These are phyloP conservation scores for Blastomyces silverae DNA, from an alignment of 2,329 filamentous ascomycete genomes.

Conservation along the genomic window DNA sequence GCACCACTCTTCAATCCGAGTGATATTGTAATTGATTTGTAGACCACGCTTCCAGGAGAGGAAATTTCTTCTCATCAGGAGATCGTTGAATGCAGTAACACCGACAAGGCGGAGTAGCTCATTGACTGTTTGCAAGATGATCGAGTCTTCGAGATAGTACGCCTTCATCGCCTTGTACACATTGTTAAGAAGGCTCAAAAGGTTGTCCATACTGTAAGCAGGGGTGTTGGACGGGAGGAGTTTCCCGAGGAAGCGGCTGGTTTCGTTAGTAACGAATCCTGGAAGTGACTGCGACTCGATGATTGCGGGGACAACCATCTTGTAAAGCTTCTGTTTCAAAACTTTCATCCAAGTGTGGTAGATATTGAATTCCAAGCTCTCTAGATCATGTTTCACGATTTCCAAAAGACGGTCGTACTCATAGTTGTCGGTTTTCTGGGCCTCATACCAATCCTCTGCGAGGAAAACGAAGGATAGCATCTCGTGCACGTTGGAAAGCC, in stretches of 20 bases:
- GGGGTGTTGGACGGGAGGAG: slow-evolving; percentile 81
- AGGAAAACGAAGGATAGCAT: slow-evolving; percentile 99
- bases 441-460: slow-evolving; percentile 98
- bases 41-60: slow-evolving; percentile 98
- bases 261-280: slow-evolving; percentile 97
- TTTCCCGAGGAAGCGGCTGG: slow-evolving; percentile 96
- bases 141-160: slow-evolving; percentile 92
- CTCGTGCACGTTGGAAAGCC: slow-evolving; percentile 98
- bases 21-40: slow-evolving; percentile 99
- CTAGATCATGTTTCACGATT: slow-evolving; percentile 97
- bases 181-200: slow-evolving; percentile 89
- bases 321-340: slow-evolving; percentile 96
- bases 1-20: slow-evolving; percentile 98
- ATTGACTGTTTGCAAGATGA: slow-evolving; percentile 91
- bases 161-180: slow-evolving; percentile 99
- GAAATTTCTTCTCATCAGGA: slow-evolving; percentile 97
- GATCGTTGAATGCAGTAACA: slow-evolving; percentile 96
- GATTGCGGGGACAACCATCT: slow-evolving; percentile 99
- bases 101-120: slow-evolving; percentile 89
- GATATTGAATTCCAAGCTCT: slow-evolving; percentile 98
- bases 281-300: slow-evolving; percentile 98
- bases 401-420: slow-evolving; percentile 96
- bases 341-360: slow-evolving; percentile 99
- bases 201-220: slow-evolving; percentile 99
- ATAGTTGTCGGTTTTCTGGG: slow-evolving; percentile 98